Percentiles rank a stretch among this genome's conserved stretches.
These are phyloP conservation scores for Dipteronia sinensis DNA, from an alignment of 345 rosid species.

Conservation along the genomic window DNA sequence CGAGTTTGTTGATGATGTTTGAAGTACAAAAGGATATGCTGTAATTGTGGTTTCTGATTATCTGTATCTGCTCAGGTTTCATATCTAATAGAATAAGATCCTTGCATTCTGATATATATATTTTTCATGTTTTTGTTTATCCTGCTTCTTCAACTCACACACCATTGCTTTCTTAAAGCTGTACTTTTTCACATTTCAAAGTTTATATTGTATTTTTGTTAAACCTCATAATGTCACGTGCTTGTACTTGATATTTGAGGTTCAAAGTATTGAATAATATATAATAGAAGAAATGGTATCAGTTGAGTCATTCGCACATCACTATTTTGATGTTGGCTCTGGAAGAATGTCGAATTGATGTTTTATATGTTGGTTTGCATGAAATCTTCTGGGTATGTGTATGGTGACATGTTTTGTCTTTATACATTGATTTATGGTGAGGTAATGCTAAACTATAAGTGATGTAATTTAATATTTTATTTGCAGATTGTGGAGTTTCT, in stretches of 20 bases:
- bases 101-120: neutral
- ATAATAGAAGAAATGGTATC: neutral
- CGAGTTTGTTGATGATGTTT: constrained; percentile 13
- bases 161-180: neutral
- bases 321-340: neutral
- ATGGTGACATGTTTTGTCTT: neutral
- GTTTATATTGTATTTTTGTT: neutral
- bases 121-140: neutral
- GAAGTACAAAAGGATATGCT: neutral
- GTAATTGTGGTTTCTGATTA: neutral
- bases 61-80: neutral
- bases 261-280: neutral
- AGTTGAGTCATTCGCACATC: neutral
- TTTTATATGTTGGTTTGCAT: neutral
- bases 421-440: constrained; percentile 11
- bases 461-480: neutral
- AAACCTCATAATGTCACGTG: neutral
- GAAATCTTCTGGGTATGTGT: neutral
- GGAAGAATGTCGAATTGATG: neutral
- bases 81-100: neutral
- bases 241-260: neutral
- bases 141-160: neutral
- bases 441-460: neutral
- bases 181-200: neutral
- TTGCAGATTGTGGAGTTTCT: constrained; percentile 90